A percentile compares a stretch with the other conserved stretches of the same genome.
phyloP scores from a whole-genome alignment of 176 grass and related monocot species.

The Coix lacrymajobi region DNA sequence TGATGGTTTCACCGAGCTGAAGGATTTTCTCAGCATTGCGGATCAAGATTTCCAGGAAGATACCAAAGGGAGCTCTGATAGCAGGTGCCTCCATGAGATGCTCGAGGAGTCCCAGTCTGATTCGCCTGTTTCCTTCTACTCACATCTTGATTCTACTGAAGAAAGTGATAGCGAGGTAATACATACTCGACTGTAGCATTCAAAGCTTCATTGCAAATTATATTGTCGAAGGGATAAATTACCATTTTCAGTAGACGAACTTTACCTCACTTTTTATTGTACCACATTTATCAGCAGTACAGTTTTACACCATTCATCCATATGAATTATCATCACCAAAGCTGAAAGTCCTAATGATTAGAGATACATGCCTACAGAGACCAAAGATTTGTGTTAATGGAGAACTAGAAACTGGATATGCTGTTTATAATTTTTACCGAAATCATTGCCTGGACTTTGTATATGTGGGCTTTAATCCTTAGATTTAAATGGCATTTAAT shows the following conservation, averaged over 20 bases:
- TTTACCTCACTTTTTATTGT: not conserved
- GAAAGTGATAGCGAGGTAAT: constrained; percentile 63
- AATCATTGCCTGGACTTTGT: not conserved
- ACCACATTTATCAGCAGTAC: not conserved
- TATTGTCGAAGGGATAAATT: not conserved
- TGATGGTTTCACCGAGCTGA: constrained; percentile 39
- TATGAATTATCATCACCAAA: not conserved
- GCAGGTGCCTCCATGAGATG: constrained; percentile 92
- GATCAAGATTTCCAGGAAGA: constrained; percentile 43
- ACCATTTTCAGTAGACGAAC: not conserved
- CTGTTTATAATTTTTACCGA: not conserved
- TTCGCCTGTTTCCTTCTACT: constrained; percentile 72
- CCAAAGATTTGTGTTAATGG: not conserved
- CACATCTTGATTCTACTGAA: constrained; percentile 57
- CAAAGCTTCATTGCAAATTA: not conserved
- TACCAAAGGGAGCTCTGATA: constrained; percentile 71
- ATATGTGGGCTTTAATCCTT: not conserved
- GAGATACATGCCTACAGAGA: not conserved
- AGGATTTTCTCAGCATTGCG: constrained; percentile 36
- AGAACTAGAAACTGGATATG: not conserved
- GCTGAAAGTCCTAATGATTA: not conserved
- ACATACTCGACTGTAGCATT: not conserved
- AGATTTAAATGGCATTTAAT: constrained; percentile 12
- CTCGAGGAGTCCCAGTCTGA: constrained; percentile 76
- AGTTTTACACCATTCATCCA: not conserved